Conservation (phyloP, 441 rosid species). For the Melastoma candidum region DNA sequence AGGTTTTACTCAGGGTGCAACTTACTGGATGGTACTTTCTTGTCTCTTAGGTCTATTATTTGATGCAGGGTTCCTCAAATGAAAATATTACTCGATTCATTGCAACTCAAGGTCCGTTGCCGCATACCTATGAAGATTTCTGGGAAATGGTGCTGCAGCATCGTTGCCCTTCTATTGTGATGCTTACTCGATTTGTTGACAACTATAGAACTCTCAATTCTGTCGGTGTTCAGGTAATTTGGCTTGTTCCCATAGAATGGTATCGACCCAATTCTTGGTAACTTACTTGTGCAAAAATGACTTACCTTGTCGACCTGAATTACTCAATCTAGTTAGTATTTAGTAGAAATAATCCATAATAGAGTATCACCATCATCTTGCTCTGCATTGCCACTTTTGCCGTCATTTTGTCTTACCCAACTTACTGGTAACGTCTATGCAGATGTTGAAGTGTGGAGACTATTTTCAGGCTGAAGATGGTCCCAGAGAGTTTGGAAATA, state of each 20-base stretch:
- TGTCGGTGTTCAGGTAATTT: constrained; percentile 10
- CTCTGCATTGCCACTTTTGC: too few relatives aligned
- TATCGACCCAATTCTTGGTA: too few relatives aligned
- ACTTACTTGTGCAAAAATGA: too few relatives aligned
- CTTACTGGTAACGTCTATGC: constrained; percentile 3
- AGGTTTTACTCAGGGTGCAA: constrained; percentile 19
- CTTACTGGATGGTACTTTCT: not conserved
- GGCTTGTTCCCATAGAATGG: not conserved
- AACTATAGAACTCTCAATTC: constrained; percentile 39
- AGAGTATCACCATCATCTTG: too few relatives aligned
- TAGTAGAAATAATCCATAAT: too few relatives aligned
- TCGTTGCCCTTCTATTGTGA: constrained; percentile 67
- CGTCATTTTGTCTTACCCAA: too few relatives aligned
- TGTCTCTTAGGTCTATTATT: constrained; percentile 1
- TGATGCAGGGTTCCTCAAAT: constrained; percentile 49
- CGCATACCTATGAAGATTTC: constrained; percentile 69
- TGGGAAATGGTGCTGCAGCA: constrained; percentile 90
- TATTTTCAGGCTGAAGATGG: constrained; percentile 77
- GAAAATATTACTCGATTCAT: constrained; percentile 58
- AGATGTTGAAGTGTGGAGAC: constrained; percentile 74
- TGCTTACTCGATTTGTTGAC: constrained; percentile 87
- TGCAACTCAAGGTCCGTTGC: constrained; percentile 90
- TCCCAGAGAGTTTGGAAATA: constrained; percentile 72
- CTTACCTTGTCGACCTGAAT: too few relatives aligned
- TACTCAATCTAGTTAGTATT: too few relatives aligned